Conservation (phyloP, 2,329 filamentous ascomycete species). For the Colletotrichum tropicicola region DNA sequence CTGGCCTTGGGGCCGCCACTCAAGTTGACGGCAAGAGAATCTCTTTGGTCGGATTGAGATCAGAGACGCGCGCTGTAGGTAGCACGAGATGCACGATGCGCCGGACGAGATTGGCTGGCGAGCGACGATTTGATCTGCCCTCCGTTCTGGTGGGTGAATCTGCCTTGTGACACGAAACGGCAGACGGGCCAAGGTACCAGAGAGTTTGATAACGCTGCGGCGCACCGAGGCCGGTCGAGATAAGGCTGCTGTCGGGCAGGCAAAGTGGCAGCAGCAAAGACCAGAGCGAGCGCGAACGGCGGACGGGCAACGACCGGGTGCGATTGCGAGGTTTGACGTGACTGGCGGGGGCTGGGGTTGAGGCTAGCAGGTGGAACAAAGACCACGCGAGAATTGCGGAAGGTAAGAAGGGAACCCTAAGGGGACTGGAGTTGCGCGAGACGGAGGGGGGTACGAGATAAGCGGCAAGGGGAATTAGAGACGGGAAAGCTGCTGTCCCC, state of each 20-base stretch:
- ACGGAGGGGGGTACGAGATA: slow-evolving; percentile 15
- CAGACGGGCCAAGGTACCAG: background rate
- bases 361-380: slow-evolving; percentile 12
- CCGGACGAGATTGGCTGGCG: slow-evolving; percentile 14
- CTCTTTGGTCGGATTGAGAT: background rate
- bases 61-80: background rate
- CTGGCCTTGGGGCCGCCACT: slow-evolving; percentile 20
- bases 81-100: slow-evolving; percentile 23
- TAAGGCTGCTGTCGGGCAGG: slow-evolving; percentile 2
- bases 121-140: background rate
- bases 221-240: slow-evolving; percentile 19
- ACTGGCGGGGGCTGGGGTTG: slow-evolving; percentile 3
- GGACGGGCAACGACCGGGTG: slow-evolving; percentile 5
- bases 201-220: slow-evolving; percentile 16
- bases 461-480: slow-evolving; percentile 11
- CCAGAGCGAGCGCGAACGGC: slow-evolving; percentile 6
- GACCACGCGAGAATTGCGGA: slow-evolving; percentile 8
- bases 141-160: slow-evolving; percentile 5
- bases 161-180: slow-evolving; percentile 14
- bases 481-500: background rate
- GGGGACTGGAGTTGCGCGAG: background rate
- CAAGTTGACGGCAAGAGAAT: background rate
- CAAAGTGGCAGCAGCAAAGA: background rate
- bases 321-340: slow-evolving; percentile 26
- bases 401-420: slow-evolving; percentile 4